A percentile compares a stretch with the other conserved stretches of the same genome.
phyloP scores from a whole-genome alignment of 257 asterid species.

The Handroanthus guayacan region DNA sequence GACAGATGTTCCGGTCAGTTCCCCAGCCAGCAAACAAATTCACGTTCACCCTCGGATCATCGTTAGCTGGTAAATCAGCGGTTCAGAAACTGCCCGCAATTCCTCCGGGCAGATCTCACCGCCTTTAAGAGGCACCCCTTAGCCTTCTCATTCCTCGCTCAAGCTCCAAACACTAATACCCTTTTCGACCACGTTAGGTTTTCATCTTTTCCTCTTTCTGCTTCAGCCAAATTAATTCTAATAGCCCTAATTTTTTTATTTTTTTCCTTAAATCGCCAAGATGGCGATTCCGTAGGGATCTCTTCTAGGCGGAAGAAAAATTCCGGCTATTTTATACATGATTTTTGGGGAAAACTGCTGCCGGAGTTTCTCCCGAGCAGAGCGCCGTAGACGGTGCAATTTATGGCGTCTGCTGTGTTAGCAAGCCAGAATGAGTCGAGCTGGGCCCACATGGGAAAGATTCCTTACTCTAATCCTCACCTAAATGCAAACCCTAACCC shows the following conservation, averaged over 20 bases:
- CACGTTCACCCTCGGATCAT: slow-evolving; percentile 51
- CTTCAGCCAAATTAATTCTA: not conserved
- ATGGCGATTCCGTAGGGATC: slow-evolving; percentile 30
- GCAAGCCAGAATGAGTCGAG: slow-evolving; percentile 86
- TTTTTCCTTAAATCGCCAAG: slow-evolving; percentile 9
- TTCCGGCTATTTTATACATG: slow-evolving; percentile 53
- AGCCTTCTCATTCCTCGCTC: slow-evolving; percentile 70
- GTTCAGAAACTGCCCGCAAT: slow-evolving; percentile 63
- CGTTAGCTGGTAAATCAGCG: slow-evolving; percentile 39
- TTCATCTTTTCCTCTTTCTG: not conserved
- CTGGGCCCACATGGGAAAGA: slow-evolving; percentile 93
- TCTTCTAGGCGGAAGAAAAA: not conserved
- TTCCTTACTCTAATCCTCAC: slow-evolving; percentile 64
- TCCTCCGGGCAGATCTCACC: slow-evolving; percentile 80
- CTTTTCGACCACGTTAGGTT: slow-evolving; percentile 26
- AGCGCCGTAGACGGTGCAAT: slow-evolving; percentile 54
- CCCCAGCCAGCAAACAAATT: slow-evolving; percentile 68
- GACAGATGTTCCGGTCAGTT: slow-evolving; percentile 78
- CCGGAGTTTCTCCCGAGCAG: slow-evolving; percentile 56
- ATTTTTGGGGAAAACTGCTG: slow-evolving; percentile 38
- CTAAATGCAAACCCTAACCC: slow-evolving; percentile 78
- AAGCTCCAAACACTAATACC: slow-evolving; percentile 66
- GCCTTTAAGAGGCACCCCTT: slow-evolving; percentile 82
- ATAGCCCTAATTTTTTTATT: not conserved
- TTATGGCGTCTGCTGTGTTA: slow-evolving; percentile 91